Conservation (phyloP, 1,284 basidiomycete species). For the Leucocoprinus gongylophorus region DNA sequence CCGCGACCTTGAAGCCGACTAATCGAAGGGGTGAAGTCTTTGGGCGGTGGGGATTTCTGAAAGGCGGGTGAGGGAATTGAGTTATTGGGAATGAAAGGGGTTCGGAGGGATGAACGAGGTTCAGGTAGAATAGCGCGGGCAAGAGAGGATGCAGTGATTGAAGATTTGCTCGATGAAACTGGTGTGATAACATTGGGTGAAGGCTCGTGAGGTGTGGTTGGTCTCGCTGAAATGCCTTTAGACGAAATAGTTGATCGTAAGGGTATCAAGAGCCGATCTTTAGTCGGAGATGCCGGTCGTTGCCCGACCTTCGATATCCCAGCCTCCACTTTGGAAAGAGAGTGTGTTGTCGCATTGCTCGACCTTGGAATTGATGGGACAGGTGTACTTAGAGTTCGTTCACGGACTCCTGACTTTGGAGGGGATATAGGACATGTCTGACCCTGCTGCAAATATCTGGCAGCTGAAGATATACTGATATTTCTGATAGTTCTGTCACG, state of each 20-base stretch:
- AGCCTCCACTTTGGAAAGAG: background rate
- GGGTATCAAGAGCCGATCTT: background rate
- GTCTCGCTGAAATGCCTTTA: background rate
- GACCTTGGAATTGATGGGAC: conserved; percentile 17
- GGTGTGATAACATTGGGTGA: conserved; percentile 11
- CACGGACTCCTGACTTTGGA: conserved; percentile 29
- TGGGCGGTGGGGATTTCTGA: conserved; percentile 45
- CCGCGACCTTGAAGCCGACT: conserved; percentile 76
- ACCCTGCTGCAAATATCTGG: conserved; percentile 10
- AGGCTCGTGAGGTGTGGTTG: conserved; percentile 14
- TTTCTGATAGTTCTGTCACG: conserved; percentile 11
- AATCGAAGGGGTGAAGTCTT: conserved; percentile 73
- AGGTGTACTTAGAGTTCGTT: conserved; percentile 38
- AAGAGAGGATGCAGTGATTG: conserved; percentile 40
- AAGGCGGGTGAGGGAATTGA: conserved; percentile 51
- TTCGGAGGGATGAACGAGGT: conserved; percentile 36
- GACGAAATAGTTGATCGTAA: background rate
- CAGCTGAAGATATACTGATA: conserved; percentile 30
- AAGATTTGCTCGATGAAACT: conserved; percentile 19
- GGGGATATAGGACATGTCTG: conserved; percentile 26
- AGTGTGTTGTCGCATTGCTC: conserved; percentile 13
- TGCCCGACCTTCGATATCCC: background rate
- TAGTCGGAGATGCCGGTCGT: conserved; percentile 9
- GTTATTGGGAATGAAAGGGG: conserved; percentile 42
- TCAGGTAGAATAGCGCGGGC: conserved; percentile 50